Base-by-base conservation (phyloP, 768 basidiomycete species). In the Boletus coccyginus region DNA sequence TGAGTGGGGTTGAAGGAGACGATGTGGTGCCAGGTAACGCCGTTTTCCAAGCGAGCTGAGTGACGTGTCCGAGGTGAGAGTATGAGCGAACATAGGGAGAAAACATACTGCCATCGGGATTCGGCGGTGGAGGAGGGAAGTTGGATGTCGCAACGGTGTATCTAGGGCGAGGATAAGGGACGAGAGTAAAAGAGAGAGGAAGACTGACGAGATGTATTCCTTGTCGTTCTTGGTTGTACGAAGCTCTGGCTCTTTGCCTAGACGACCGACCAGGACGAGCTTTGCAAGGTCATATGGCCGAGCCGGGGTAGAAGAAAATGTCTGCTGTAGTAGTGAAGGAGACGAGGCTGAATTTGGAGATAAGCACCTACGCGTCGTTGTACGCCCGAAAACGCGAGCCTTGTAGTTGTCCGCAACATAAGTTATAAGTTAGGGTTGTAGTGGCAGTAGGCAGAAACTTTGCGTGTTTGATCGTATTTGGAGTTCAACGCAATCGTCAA, bases 61-160 rank as follows among this genome's bases (percentile, higher is more conserved):
- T 46, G 19, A 46, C 13, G 38, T 24, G 19, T 52, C 16, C 3
- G n/a, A 17, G 38, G 21, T 41, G 40, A 55, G 51, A 39, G 7
- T 59, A 52, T n/a, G 31, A 48, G 16, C 17, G 16, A 43, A 40
- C 46, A 46, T 33, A 46, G 21, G 48, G n/a, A 27, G 53, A 47
- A 54, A 41, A 71, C 81, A 55, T 68, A 87, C 88, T 76, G 68
- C 86, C 87, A 62, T 86, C 83, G 33, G 81, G 78, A 47, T 80
- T 80, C 11, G 77, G 75, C 35, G 85, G 80, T 17, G 82, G 83
- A 48, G 81, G 78, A 3, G 79, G 77, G 61, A 75, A 83, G 71
- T 85, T 88, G 47, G 72, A 74, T 5, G 92, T 94, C 13, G 86
- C 92, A 53, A 95, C 83, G 11, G 81, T 78, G 70, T 94, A 95